Evolutionary conservation across 2,329 filamentous ascomycete species (phyloP), one percentile per base, ranked within the genome.

Genomic region (Colletotrichum sidae): DNA sequence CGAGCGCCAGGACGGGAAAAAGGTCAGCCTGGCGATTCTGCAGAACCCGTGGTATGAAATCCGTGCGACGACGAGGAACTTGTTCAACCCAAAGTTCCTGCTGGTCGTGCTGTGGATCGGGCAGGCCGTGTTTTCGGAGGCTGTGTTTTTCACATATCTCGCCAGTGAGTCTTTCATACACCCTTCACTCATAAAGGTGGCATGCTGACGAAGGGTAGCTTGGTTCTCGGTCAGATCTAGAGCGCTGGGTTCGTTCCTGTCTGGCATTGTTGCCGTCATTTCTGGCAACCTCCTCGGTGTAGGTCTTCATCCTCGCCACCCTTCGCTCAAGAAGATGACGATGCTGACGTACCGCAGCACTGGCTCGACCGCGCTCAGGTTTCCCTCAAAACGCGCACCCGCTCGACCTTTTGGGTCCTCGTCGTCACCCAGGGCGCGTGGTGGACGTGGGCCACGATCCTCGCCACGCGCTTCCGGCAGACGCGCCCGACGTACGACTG

Each of bases 161-260:
- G 81, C 83, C 8, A 68, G 81, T 79, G 57, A 70, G 77, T 74
- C 33, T 2, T 6, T 3, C 6, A 35, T 2, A 8, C 8, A 17
- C n/a, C 15, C 62, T n/a, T n/a, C n/a, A n/a, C 9, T 68, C 71
- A 1, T 38, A 73, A 73, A 65, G 69, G 72, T 53, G 5, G 1
- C 7, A 44, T 42, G 5, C 59, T 72, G 34, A 70, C 39, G 10
- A 17, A 2, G n/a, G 0, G 60, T 17, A 75, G 78, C 90, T 12
- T 94, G 89, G 88, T 92, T 93, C 71, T 85, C 83, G 2, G 91
- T 93, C 2, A 84, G 91, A 2, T 81, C 90, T 2, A 82, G 91
- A 50, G 90, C 91, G 0, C 78, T 93, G 1, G 91, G 89, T 0
- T 92, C 90, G 0, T 91, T 94, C 70, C 72, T 93, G 3, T 89